Conservation (phyloP, 129 eudicot genomes). For the Helianthus tuberosus region DNA sequence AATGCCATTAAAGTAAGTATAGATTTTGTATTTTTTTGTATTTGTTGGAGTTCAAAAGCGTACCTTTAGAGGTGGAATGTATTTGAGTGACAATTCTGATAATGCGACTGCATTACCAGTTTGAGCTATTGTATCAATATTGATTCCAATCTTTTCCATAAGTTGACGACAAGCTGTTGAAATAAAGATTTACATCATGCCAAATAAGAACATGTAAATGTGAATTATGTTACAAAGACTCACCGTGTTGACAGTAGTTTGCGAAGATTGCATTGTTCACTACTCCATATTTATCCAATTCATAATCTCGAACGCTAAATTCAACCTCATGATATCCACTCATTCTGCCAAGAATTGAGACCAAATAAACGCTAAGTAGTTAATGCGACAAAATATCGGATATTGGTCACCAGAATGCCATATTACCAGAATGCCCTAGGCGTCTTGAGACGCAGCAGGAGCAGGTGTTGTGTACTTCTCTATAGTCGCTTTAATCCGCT, state of each 20-base stretch:
- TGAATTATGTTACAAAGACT: slow-evolving; percentile 13
- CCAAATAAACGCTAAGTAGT: too few species aligned
- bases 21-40: too few species aligned
- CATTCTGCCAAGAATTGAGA: too few species aligned
- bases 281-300: slow-evolving; percentile 90
- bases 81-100: slow-evolving; percentile 77
- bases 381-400: too few species aligned
- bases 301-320: slow-evolving; percentile 85
- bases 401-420: too few species aligned
- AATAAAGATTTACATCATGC: not conserved
- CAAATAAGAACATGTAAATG: not conserved
- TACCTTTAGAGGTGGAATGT: slow-evolving; percentile 88
- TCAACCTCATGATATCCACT: slow-evolving; percentile 64
- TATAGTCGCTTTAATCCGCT: slow-evolving; percentile 67
- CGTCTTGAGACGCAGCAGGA: slow-evolving; percentile 41
- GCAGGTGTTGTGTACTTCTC: slow-evolving; percentile 58
- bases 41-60: slow-evolving; percentile 14
- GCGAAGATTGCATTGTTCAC: slow-evolving; percentile 84
- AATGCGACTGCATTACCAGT: slow-evolving; percentile 79
- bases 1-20: not conserved
- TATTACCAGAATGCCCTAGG: slow-evolving; percentile 31
- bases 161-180: slow-evolving; percentile 70
- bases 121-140: slow-evolving; percentile 73
- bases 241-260: slow-evolving; percentile 92
- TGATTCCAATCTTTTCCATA: slow-evolving; percentile 69